These are phyloP conservation scores for Aureobasidium sp. DNA, from an alignment of 2,329 filamentous ascomycete genomes.

Conservation along the genomic window DNA sequence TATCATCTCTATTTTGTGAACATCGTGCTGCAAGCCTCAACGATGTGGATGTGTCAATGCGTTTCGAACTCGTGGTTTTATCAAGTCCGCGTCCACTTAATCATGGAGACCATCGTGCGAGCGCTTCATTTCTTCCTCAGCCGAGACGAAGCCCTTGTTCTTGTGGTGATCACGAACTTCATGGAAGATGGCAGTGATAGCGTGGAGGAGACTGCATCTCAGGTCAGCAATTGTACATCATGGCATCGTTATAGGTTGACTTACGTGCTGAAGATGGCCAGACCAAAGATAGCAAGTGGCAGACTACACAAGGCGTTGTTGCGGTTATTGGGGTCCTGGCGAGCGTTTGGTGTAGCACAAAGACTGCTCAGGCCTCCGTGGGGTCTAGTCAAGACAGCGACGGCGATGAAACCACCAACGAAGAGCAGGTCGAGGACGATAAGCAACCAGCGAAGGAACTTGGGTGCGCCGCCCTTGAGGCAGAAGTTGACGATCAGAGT, in stretches of 20 bases:
- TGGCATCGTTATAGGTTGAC: background rate
- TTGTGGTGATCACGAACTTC: constrained; percentile 25
- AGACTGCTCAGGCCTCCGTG: constrained; percentile 4
- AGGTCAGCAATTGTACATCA: background rate
- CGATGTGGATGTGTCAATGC: background rate
- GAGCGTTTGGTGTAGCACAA: background rate
- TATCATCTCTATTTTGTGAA: background rate
- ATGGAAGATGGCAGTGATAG: constrained; percentile 36
- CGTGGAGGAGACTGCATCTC: constrained; percentile 28
- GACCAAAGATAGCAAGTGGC: constrained; percentile 36
- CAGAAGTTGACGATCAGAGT: constrained; percentile 30
- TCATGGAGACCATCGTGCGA: background rate
- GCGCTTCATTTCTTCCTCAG: background rate
- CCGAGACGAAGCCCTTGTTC: background rate
- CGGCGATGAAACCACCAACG: constrained; percentile 38
- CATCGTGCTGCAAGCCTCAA: background rate
- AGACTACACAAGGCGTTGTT: constrained; percentile 30
- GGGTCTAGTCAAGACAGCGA: constrained; percentile 33
- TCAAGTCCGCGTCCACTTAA: background rate
- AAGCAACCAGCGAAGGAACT: constrained; percentile 32
- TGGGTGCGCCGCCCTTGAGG: constrained; percentile 24
- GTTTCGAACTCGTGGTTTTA: background rate
- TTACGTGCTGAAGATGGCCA: constrained; percentile 38
- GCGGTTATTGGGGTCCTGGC: background rate
- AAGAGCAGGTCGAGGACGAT: constrained; percentile 34